Evolutionary conservation across 1,284 basidiomycete genomes (phyloP), one percentile per base, ranked within the genome.

Genomic region (Cryptococcus sp.): DNA sequence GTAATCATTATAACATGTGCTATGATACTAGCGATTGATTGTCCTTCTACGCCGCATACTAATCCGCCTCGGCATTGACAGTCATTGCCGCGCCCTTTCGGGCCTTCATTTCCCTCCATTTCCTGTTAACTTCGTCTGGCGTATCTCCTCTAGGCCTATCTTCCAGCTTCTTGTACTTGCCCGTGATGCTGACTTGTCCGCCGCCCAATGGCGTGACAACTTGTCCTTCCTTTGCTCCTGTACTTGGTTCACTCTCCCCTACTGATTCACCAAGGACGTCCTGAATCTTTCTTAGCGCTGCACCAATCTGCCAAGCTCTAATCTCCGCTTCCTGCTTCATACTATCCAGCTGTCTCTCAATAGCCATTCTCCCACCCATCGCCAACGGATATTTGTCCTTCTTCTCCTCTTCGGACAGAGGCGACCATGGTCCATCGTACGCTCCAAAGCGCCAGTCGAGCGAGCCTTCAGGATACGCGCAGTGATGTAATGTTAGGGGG

Each of bases 401-500:
- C 50, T 52, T 62, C 46, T 64, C 62, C 25, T 58, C 59, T 23
- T 26, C 23, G 25, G 55, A 5, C 13, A 67, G 58, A 10, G 38
- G 47, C 38, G 43, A 40, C 54, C 57, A 70, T 1, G 69, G 62
- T 0, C 77, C 77, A 56, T 80, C 80, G 64, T 76, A 82, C 53
- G 74, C 62, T 23, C 87, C 87, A 3, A 84, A 85, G 37, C 86
- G 84, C 95, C 95, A 99, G 54, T 81, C 74, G 16, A 79, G 76
- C 1, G 87, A 86, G 15, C 79, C 79, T 6, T 84, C 83, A 15
- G 82, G 79, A 76, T 92, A 99, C 0, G 83, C 87, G 71, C 93
- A 95, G 47, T 93, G 88, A 89, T 93, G 97, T 3, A 99, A 84
- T 72, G 97, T 85, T 26, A 99, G 83, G 0, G 96, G 95, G 0